A percentile compares a stretch with the other conserved stretches of the same genome.
Conservation (phyloP, 306 rosid genomes). For the Geum urbanum region DNA sequence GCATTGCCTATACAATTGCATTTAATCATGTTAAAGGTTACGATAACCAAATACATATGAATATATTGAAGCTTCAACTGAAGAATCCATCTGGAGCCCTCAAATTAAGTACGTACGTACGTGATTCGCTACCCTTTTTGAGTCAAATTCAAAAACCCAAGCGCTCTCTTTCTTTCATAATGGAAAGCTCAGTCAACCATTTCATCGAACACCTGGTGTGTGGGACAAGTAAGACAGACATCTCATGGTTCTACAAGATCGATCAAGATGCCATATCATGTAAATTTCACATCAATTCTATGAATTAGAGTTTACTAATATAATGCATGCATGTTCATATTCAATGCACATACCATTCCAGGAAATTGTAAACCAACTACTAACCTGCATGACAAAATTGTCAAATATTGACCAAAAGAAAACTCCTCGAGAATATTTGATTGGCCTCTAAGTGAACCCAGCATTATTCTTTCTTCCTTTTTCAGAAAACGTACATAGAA, state of each 20-base stretch:
- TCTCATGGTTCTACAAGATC: background rate
- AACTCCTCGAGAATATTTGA: background rate
- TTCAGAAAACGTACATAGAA: background rate
- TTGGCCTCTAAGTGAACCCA: background rate
- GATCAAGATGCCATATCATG: background rate
- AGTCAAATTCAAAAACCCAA: background rate
- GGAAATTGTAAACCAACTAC: conserved; percentile 12
- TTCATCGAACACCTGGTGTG: background rate
- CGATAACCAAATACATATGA: too few species aligned
- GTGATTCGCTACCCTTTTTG: background rate
- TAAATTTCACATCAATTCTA: background rate
- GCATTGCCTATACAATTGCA: too few species aligned
- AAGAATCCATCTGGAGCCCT: background rate
- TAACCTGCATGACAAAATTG: background rate
- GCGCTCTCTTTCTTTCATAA: too few species aligned
- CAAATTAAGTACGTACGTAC: too few species aligned
- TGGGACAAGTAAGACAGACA: background rate
- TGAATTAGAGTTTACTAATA: background rate
- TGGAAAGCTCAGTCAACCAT: background rate
- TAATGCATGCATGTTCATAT: background rate
- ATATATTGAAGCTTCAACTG: background rate
- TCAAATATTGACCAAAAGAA: conserved; percentile 1
- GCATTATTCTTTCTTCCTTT: background rate
- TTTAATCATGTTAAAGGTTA: too few species aligned
- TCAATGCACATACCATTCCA: background rate